Base-by-base conservation (phyloP, 2,329 filamentous ascomycete genomes). In the Alternaria infectoria region DNA sequence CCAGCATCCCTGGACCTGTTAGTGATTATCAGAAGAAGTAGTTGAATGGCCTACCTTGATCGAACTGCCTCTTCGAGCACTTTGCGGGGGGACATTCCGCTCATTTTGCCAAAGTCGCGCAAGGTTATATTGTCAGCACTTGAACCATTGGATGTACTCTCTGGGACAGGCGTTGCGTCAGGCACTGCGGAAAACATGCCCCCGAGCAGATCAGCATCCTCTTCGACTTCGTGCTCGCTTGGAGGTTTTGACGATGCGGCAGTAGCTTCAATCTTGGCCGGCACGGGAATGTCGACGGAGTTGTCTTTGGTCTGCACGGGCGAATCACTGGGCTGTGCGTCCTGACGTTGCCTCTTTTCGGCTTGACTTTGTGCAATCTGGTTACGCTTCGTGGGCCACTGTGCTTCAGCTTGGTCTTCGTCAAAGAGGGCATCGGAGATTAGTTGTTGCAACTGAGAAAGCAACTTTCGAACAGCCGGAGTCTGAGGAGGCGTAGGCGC, bases 31-130 rank as follows among this genome's bases (percentile, higher is more conserved):
- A 3, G 6, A 11, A 40, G 15, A 26, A 17, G 12, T 11, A 46
- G 2, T 7, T 4, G 17, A 10, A 21, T 36, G 10, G 73, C 78
- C 69, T 79, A 91, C 90, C 90, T 90, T 66, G 93, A 88, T 71
- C 91, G 90, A 77, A 94, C 96, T n/a, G 92, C 88, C 78, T 97
- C 94, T 77, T 97, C 93, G 12, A 98, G 81, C 26, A 92, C 86
- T 68, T 91, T 87, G 65, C 89, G 87, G 15, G 95, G 94, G 70
- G 84, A 91, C 28, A 97, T 81, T 8, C 95, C 94, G 13, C 87
- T 87, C 83, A 89, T 90, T 77, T 93, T 93, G 2, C 93, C 93
- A 84, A 98, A 97, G 72, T 97, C 91, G 46, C 92, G 86, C 52
- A 97, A 86, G 1, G 83, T 86, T 5, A 93, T 80, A 60, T 86